These are phyloP conservation scores for Metschnikowia corniflorae DNA, from an alignment of 805 yeast genomes.

Conservation along the genomic window DNA sequence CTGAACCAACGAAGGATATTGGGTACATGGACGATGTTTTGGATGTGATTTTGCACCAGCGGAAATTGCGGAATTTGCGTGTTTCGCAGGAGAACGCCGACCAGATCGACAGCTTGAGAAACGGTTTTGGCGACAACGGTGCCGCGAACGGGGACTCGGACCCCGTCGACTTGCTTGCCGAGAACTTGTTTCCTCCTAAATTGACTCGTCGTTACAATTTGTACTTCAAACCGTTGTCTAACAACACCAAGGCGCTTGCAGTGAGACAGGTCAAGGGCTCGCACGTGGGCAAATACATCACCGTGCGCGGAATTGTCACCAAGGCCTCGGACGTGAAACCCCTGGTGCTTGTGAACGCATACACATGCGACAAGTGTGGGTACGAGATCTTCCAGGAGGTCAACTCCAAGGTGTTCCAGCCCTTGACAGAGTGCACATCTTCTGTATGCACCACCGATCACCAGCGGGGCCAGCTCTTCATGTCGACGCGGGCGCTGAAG, in stretches of 20 bases:
- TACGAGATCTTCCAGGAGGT: slow-evolving; percentile 96
- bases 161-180: slow-evolving; percentile 18
- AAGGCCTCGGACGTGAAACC: slow-evolving; percentile 97
- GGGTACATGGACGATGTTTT: slow-evolving; percentile 83
- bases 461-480: slow-evolving; percentile 82
- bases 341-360: slow-evolving; percentile 83
- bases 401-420: slow-evolving; percentile 75
- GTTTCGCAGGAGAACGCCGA: slow-evolving; percentile 63
- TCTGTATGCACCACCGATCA: slow-evolving; percentile 73
- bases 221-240: slow-evolving; percentile 77
- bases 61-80: slow-evolving; percentile 77
- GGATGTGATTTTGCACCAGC: slow-evolving; percentile 88
- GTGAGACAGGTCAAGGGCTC: slow-evolving; percentile 88
- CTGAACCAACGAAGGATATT: slow-evolving; percentile 78
- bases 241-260: slow-evolving; percentile 58
- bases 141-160: slow-evolving; percentile 13
- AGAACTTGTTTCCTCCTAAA: slow-evolving; percentile 74
- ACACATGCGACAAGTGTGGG: slow-evolving; percentile 97
- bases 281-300: slow-evolving; percentile 80
- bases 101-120: slow-evolving; percentile 47
- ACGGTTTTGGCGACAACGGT: slow-evolving; percentile 28
- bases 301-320: slow-evolving; percentile 91
- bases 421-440: slow-evolving; percentile 84
- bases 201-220: slow-evolving; percentile 82
- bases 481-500: slow-evolving; percentile 94